These are phyloP conservation scores for Hyparrhenia diplandra DNA, from an alignment of 176 grass and related monocot species.

Conservation along the genomic window DNA sequence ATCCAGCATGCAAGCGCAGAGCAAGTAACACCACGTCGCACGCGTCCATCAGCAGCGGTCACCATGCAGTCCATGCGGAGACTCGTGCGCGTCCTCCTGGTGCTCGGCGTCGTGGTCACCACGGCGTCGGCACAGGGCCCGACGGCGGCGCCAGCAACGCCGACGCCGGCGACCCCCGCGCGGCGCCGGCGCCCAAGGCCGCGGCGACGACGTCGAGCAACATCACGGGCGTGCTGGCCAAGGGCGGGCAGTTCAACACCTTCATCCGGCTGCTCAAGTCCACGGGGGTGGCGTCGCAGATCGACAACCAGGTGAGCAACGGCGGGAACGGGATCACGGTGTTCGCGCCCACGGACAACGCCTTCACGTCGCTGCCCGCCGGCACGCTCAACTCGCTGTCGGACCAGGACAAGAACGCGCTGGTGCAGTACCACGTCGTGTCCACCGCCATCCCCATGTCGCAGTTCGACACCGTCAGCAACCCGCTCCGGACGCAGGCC, in stretches of 20 bases:
- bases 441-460: conserved; percentile 41
- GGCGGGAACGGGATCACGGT: conserved; percentile 70
- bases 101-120: not conserved
- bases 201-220: conserved; percentile 52
- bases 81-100: not conserved
- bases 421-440: conserved; percentile 82
- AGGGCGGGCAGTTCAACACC: conserved; percentile 80
- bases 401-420: conserved; percentile 76
- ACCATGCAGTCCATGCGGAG: conserved; percentile 39
- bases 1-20: not conserved
- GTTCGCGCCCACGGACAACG: conserved; percentile 93
- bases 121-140: conserved; percentile 40
- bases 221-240: conserved; percentile 76
- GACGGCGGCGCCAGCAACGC: conserved; percentile 22
- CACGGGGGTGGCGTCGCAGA: conserved; percentile 62
- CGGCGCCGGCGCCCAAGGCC: conserved; percentile 21
- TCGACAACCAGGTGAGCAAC: conserved; percentile 93
- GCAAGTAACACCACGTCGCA: not conserved
- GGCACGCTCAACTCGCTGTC: conserved; percentile 85
- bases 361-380: conserved; percentile 67
- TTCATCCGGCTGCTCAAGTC: conserved; percentile 66
- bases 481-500: conserved; percentile 85
- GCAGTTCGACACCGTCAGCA: conserved; percentile 89
- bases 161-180: not conserved
- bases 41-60: not conserved